A percentile compares a stretch with the other conserved stretches of the same genome.
phyloP scores from a whole-genome alignment of 2,329 filamentous ascomycete genomes.

The Plectosphaerella cucumerina region DNA sequence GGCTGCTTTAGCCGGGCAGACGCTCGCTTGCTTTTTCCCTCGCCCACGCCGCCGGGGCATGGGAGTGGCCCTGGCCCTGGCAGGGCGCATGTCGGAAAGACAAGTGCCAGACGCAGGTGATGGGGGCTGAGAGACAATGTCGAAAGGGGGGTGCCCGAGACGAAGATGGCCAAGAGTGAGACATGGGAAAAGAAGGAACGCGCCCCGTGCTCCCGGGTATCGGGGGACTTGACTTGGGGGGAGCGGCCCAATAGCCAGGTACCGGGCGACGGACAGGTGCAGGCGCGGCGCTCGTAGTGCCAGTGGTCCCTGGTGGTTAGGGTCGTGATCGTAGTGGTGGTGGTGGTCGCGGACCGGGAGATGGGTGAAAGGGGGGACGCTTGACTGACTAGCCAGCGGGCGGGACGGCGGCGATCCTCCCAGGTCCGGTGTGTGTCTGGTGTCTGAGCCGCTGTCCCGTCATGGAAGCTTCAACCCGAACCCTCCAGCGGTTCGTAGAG shows the following conservation, averaged over 20 bases:
- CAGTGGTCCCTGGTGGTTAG: slow-evolving; percentile 7
- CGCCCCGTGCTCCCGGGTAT: background rate
- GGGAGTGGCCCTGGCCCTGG: background rate
- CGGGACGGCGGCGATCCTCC: no score
- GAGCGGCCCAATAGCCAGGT: background rate
- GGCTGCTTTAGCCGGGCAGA: no score
- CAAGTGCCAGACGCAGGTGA: background rate
- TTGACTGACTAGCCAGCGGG: no score
- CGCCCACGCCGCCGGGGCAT: background rate
- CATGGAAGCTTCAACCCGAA: no score
- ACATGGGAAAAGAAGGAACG: background rate
- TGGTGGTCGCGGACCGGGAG: no score
- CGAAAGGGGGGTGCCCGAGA: background rate
- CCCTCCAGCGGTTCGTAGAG: no score
- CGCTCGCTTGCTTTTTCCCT: background rate
- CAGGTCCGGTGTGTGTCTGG: no score
- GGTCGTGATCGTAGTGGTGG: background rate
- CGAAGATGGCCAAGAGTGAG: background rate
- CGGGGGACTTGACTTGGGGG: background rate
- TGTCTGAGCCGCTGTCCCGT: no score
- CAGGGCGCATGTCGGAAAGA: background rate
- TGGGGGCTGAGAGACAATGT: background rate
- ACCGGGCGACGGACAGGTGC: background rate
- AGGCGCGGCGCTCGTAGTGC: slow-evolving; percentile 1
- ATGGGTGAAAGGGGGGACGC: no score